Evolutionary conservation across 768 basidiomycete species (phyloP).

Genomic region (Imleria badia): DNA sequence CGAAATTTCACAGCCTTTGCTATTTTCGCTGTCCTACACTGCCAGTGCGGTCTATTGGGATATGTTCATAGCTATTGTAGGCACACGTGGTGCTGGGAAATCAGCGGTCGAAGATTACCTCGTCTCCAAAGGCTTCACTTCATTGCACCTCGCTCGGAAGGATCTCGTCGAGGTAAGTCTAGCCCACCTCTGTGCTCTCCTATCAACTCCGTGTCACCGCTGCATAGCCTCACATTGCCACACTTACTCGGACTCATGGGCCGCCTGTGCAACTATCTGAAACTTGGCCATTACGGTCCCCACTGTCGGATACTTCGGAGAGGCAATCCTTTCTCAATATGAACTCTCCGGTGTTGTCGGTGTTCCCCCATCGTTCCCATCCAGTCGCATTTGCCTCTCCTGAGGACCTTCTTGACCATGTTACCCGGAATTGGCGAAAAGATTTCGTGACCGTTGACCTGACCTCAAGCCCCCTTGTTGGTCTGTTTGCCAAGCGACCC

Average conservation of each 20-base stretch:
- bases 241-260: not conserved
- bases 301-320: not conserved
- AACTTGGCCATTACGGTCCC: not conserved
- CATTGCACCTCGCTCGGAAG: constrained; percentile 40
- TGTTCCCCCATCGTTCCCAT: constrained; percentile 23
- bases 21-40: not conserved
- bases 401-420: constrained; percentile 61
- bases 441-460: constrained; percentile 84
- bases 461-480: constrained; percentile 51
- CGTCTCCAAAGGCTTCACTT: constrained; percentile 54
- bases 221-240: constrained; percentile 8
- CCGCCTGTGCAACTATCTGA: not conserved
- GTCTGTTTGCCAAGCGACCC: constrained; percentile 77
- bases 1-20: not conserved
- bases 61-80: constrained; percentile 68
- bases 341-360: constrained; percentile 18
- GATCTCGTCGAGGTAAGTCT: constrained; percentile 19
- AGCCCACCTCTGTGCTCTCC: not conserved
- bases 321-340: constrained; percentile 21
- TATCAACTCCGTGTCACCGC: not conserved
- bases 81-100: constrained; percentile 62
- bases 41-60: constrained; percentile 24
- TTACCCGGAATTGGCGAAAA: constrained; percentile 77
- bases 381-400: constrained; percentile 43
- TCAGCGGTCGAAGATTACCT: constrained; percentile 60